phyloP scores from a whole-genome alignment of 345 rosid genomes.

The Hibiscus mutabilis region DNA sequence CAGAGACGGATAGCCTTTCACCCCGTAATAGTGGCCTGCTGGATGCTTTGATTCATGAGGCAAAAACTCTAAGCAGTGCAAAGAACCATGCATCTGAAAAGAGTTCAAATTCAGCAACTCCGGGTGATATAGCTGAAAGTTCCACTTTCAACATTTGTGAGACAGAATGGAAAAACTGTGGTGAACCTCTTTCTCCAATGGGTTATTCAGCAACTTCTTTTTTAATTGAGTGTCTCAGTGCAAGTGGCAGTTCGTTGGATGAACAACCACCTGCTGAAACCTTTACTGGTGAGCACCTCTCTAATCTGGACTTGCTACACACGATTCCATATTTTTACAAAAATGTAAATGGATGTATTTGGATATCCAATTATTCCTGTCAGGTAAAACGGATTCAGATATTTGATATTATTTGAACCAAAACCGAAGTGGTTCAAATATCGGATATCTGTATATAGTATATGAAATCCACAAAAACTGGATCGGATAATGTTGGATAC shows the following conservation, averaged over 20 bases:
- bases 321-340: not conserved
- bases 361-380: not conserved
- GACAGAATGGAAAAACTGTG: constrained; percentile 56
- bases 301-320: not conserved
- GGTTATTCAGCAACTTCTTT: constrained; percentile 53
- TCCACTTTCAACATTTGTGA: constrained; percentile 39
- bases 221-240: constrained; percentile 48
- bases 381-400: not conserved
- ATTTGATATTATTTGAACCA: not conserved
- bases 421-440: not conserved
- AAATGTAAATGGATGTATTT: not conserved
- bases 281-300: constrained; percentile 40
- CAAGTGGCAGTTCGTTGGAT: constrained; percentile 54
- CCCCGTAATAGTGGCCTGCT: constrained; percentile 80
- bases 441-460: not conserved
- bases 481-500: not conserved
- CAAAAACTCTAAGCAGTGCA: constrained; percentile 55
- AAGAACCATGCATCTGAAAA: constrained; percentile 65
- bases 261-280: constrained; percentile 37
- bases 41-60: constrained; percentile 81
- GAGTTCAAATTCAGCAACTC: constrained; percentile 59
- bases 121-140: constrained; percentile 49
- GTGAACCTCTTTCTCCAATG: constrained; percentile 52
- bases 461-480: not conserved
- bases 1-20: constrained; percentile 52